Evolutionary conservation across 2,329 filamentous ascomycete species (phyloP).

Genomic region (Alternaria viburni): DNA sequence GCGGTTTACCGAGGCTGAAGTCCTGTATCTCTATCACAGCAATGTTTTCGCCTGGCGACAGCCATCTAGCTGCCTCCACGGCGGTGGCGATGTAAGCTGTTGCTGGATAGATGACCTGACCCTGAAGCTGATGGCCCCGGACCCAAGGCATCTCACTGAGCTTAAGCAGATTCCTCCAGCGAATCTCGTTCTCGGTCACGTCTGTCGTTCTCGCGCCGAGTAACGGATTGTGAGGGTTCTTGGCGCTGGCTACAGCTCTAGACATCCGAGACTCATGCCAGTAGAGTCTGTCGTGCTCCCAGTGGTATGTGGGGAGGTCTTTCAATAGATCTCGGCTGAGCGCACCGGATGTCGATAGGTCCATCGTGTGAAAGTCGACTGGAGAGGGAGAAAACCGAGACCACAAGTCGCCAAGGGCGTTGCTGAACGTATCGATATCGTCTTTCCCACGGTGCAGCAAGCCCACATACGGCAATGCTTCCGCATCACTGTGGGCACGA

Average conservation of each 20-base stretch:
- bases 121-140: not conserved
- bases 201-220: not conserved
- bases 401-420: slow-evolving; percentile 15
- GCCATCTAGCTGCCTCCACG: not conserved
- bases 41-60: not conserved
- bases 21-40: not conserved
- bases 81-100: not conserved
- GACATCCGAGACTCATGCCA: not conserved
- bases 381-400: not conserved
- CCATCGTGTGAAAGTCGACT: not conserved
- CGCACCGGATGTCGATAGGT: not conserved
- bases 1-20: not conserved
- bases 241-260: not conserved
- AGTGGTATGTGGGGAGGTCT: not conserved
- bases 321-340: not conserved
- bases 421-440: slow-evolving; percentile 27
- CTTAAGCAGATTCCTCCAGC: not conserved
- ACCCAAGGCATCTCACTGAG: slow-evolving; percentile 3
- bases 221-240: not conserved
- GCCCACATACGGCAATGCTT: slow-evolving; percentile 2
- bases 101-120: not conserved
- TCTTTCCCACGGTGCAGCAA: slow-evolving; percentile 7
- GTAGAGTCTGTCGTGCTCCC: not conserved
- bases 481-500: not conserved
- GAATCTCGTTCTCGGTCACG: not conserved